Percentiles rank a stretch among this genome's conserved stretches.
These are phyloP conservation scores for Cutaneotrichosporon cutaneum DNA, from an alignment of 1,284 basidiomycete species.

Conservation along the genomic window DNA sequence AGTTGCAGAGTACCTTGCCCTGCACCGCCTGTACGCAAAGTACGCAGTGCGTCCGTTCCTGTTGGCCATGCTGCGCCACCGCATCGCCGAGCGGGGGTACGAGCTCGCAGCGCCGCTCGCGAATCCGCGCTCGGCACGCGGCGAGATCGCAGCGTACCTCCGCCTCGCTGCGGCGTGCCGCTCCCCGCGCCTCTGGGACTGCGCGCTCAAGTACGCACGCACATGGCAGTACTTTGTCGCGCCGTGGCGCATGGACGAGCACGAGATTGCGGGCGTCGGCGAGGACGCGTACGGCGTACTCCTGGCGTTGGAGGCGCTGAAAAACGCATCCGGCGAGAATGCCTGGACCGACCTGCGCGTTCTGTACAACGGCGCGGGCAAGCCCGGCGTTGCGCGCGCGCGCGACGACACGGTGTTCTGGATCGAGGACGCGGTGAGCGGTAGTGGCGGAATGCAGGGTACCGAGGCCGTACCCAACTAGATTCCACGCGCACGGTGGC, in stretches of 20 bases:
- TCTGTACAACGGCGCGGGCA: not conserved
- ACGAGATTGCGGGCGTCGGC: not conserved
- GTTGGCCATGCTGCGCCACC: conserved; percentile 6
- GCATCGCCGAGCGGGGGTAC: not conserved
- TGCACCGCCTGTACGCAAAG: conserved; percentile 7
- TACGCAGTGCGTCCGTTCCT: conserved; percentile 3
- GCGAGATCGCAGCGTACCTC: not conserved
- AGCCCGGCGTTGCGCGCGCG: not conserved
- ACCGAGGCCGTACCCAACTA: too few relatives aligned
- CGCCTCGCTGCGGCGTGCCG: not conserved
- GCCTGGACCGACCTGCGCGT: not conserved
- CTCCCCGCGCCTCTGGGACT: conserved; percentile 6
- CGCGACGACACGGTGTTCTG: not conserved
- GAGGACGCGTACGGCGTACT: conserved; percentile 6
- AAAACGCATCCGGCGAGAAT: conserved; percentile 1
- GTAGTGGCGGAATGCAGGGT: too few relatives aligned
- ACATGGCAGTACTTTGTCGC: not conserved
- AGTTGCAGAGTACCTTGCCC: conserved; percentile 9
- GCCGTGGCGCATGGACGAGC: conserved; percentile 1
- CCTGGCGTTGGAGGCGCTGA: conserved; percentile 12
- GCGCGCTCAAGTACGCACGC: conserved; percentile 8
- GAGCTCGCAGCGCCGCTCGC: conserved; percentile 4
- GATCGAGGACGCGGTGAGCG: not conserved
- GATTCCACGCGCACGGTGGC: too few relatives aligned
- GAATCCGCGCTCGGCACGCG: not conserved